Conservation (phyloP, 768 basidiomycete species). For the Fomitopsis serialis region DNA sequence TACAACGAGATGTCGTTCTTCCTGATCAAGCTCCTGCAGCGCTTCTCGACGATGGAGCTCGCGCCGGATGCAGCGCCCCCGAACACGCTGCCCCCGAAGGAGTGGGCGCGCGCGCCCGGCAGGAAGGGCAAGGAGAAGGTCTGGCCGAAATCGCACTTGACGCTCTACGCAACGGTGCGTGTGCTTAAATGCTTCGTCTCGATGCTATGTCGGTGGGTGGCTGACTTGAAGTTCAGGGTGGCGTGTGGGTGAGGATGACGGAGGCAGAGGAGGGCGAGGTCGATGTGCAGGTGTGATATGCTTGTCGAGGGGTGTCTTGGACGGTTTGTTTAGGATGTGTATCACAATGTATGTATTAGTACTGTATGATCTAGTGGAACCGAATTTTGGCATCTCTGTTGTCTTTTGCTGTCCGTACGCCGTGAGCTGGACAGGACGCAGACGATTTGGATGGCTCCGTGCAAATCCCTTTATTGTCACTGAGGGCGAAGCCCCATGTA, state of each 20-base stretch:
- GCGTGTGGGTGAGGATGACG: conserved; percentile 25
- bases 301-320: too few relatives aligned
- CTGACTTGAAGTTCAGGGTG: conserved; percentile 13
- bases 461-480: too few relatives aligned
- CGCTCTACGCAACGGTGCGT: conserved; percentile 34
- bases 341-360: too few relatives aligned
- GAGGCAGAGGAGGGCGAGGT: conserved; percentile 7
- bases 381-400: too few relatives aligned
- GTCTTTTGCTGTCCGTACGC: too few relatives aligned
- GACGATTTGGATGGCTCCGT: too few relatives aligned
- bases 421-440: too few relatives aligned
- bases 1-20: conserved; percentile 52
- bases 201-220: too few relatives aligned
- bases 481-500: too few relatives aligned
- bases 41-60: conserved; percentile 37
- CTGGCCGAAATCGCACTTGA: conserved; percentile 33
- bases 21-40: conserved; percentile 46
- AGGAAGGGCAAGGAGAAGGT: conserved; percentile 38
- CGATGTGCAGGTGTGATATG: too few relatives aligned
- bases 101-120: conserved; percentile 28
- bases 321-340: too few relatives aligned
- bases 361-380: too few relatives aligned
- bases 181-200: not conserved
- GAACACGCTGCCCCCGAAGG: conserved; percentile 23
- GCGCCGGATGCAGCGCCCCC: conserved; percentile 31